phyloP scores from a whole-genome alignment of 768 basidiomycete genomes.

The Kwoniella dendrophila region DNA sequence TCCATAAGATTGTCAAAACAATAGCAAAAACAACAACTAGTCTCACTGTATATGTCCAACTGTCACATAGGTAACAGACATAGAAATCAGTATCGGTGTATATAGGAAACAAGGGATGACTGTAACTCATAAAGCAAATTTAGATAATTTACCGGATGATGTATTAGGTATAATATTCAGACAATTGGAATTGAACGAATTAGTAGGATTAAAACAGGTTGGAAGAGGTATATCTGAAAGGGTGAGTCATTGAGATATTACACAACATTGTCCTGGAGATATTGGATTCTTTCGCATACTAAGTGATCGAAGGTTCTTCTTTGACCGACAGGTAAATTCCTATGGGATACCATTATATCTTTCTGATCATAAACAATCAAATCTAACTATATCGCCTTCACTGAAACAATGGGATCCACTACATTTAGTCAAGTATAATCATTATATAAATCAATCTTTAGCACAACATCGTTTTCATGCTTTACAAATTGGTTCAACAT shows the following conservation, averaged over 20 bases:
- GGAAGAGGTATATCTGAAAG: constrained; percentile 15
- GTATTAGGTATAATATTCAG: constrained; percentile 29
- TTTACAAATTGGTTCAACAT: constrained; percentile 40
- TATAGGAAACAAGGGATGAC: constrained; percentile 5
- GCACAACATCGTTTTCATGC: constrained; percentile 31
- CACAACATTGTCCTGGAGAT: neutral
- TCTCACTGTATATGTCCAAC: too few species aligned
- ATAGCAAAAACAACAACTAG: too few species aligned
- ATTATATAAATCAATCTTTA: constrained; percentile 22
- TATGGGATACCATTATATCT: constrained; percentile 40
- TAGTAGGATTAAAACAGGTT: constrained; percentile 21
- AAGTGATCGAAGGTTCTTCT: neutral
- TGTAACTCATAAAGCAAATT: neutral
- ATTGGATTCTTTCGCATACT: neutral
- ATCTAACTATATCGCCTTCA: constrained; percentile 25
- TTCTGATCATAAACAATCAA: constrained; percentile 27
- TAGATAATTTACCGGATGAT: constrained; percentile 44
- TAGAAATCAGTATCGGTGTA: neutral
- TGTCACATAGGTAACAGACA: too few species aligned
- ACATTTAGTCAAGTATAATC: constrained; percentile 24
- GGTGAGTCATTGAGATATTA: constrained; percentile 20
- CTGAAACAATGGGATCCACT: constrained; percentile 23
- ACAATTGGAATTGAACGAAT: constrained; percentile 27
- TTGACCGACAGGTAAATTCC: constrained; percentile 21
- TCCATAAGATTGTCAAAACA: too few species aligned